Evolutionary conservation across 2,329 filamentous ascomycete genomes (phyloP).

Genomic region (Beauveria sp.): DNA sequence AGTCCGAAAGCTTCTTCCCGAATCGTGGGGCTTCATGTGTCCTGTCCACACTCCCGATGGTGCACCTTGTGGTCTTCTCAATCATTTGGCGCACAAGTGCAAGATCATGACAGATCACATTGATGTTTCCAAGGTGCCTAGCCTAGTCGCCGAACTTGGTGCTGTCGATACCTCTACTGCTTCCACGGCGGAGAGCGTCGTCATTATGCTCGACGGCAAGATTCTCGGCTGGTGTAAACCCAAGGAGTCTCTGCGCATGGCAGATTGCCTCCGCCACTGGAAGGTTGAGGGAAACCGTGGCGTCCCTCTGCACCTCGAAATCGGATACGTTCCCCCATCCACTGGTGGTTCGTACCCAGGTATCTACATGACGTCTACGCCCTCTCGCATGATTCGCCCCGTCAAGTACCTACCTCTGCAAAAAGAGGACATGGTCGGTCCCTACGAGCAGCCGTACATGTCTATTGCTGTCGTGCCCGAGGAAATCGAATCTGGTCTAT

Average conservation of each 20-base stretch:
- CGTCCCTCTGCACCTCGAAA: slow-evolving; percentile 77
- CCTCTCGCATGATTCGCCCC: slow-evolving; percentile 81
- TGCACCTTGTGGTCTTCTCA: slow-evolving; percentile 85
- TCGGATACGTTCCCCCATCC: slow-evolving; percentile 84
- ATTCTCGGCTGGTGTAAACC: slow-evolving; percentile 88
- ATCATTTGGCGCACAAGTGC: slow-evolving; percentile 94
- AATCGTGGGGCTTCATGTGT: slow-evolving; percentile 97
- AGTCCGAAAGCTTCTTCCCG: slow-evolving; percentile 87
- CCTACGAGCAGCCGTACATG: slow-evolving; percentile 97
- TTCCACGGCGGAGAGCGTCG: slow-evolving; percentile 73
- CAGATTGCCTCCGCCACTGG: slow-evolving; percentile 86
- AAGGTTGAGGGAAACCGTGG: slow-evolving; percentile 82
- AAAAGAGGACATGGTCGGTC: slow-evolving; percentile 80
- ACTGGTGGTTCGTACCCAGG: slow-evolving; percentile 93
- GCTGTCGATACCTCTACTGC: slow-evolving; percentile 69
- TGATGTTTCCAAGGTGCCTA: slow-evolving; percentile 68
- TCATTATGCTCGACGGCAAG: slow-evolving; percentile 82
- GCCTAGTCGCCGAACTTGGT: slow-evolving; percentile 70
- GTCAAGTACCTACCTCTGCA: slow-evolving; percentile 87
- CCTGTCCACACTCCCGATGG: slow-evolving; percentile 97
- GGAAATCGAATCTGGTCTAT: slow-evolving; percentile 80
- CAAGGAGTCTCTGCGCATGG: slow-evolving; percentile 70
- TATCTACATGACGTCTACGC: slow-evolving; percentile 83
- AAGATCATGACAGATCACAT: slow-evolving; percentile 70
- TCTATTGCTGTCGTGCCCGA: slow-evolving; percentile 86